Base-by-base conservation (phyloP, 2,329 filamentous ascomycete genomes). In the Moelleriella libera region DNA sequence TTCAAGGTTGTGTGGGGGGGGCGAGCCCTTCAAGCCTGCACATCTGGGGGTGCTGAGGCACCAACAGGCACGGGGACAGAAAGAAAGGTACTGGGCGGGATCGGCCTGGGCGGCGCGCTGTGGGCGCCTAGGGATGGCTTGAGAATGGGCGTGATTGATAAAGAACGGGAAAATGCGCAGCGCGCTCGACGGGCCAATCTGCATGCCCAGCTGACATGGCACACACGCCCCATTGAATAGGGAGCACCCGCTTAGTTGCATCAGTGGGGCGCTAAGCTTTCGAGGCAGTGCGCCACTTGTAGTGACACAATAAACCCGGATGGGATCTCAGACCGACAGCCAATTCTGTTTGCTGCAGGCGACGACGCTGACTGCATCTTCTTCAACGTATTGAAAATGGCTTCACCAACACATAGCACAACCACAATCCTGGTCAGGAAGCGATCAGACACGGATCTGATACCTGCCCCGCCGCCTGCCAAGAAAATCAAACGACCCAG, bases 401-500 rank as follows among this genome's bases (percentile, higher is more conserved):
- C 37, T 29, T 30, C 31, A 55, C 43, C 52, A 12, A 44, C 31
- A 45, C 45, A 7, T 2, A 37, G 8, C n/a, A 41, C 40, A n/a
- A n/a, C 40, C 40, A 28, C 14, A 45, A 76, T 82, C 50, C 73
- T 92, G 50, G 69, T 80, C 47, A 76, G 76, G 48, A 88, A 88
- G 67, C 74, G 80, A 52, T 71, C 84, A 47, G 82, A 87, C 49
- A 75, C 69, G 30, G 80, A 85, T 48, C 69, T 69, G 54, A 97
- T 96, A 88, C 84, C 87, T 12, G 88, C 89, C 9, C 89, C 90
- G 5, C 87, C 88, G 4, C 75, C 80, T 0, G 72, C 82, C 41
- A 97, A 95, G 64, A 83, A 88, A 49, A 94, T 96, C 59, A 96
- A 96, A 66, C 78, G 92, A 46, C 92, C 92, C 0, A 81, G 83